phyloP scores from a whole-genome alignment of 2,329 filamentous ascomycete genomes.

The Scleromitrula shiraiana region DNA sequence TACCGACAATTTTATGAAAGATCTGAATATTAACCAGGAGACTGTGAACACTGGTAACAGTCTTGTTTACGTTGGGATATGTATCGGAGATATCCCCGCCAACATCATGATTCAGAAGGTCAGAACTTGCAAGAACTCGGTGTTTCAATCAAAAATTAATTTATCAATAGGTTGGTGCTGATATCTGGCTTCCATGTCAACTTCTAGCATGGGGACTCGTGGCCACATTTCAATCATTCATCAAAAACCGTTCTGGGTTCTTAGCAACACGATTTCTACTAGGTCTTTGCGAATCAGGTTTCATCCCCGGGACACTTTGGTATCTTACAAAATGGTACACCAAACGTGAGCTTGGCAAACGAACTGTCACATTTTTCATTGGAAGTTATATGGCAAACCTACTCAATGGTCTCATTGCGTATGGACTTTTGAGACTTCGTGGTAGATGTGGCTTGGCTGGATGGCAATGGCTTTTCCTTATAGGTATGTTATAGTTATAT shows the following conservation, averaged over 20 bases:
- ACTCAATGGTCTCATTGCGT: slow-evolving; percentile 34
- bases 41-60: slow-evolving; percentile 6
- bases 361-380: slow-evolving; percentile 7
- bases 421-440: slow-evolving; percentile 46
- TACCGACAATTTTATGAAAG: slow-evolving; percentile 34
- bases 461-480: slow-evolving; percentile 48
- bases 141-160: too few relatives aligned
- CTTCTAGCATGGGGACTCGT: slow-evolving; percentile 46
- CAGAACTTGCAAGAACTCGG: slow-evolving; percentile 32
- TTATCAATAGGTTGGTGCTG: slow-evolving; percentile 41
- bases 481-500: slow-evolving; percentile 2
- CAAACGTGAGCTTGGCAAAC: slow-evolving; percentile 1
- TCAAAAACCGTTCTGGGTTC: slow-evolving; percentile 31
- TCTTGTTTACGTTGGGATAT: slow-evolving; percentile 6
- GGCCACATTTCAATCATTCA: slow-evolving; percentile 41
- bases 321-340: slow-evolving; percentile 6
- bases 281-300: slow-evolving; percentile 34
- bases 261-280: slow-evolving; percentile 22
- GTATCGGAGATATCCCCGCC: slow-evolving; percentile 6
- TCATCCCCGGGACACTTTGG: slow-evolving; percentile 44
- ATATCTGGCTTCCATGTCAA: slow-evolving; percentile 45
- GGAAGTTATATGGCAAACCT: slow-evolving; percentile 4
- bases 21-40: slow-evolving; percentile 2
- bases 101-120: slow-evolving; percentile 7
- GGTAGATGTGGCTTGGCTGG: slow-evolving; percentile 44